Conservation (phyloP, 441 rosid species). For the Pelargonium citronellum region DNA sequence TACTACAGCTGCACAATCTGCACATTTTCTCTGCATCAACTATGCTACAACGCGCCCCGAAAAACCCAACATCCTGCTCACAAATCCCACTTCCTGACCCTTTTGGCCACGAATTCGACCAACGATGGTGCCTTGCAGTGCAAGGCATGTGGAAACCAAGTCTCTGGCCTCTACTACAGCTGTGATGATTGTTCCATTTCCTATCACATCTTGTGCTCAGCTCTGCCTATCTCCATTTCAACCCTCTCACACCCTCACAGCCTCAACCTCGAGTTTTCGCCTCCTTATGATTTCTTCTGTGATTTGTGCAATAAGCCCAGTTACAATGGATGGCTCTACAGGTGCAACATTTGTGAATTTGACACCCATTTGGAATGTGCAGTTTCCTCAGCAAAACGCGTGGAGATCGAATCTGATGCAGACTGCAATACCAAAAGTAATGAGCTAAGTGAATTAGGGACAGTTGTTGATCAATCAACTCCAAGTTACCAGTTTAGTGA, state of each 20-base stretch:
- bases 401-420: no score
- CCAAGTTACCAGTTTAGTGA: slow-evolving; percentile 45
- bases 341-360: slow-evolving; percentile 47
- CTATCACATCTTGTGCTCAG: slow-evolving; percentile 40
- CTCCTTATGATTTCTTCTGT: slow-evolving; percentile 40
- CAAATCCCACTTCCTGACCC: slow-evolving; percentile 34
- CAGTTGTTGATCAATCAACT: no score
- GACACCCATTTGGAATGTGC: slow-evolving; percentile 46
- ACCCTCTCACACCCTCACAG: slow-evolving; percentile 38
- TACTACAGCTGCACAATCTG: slow-evolving; percentile 37
- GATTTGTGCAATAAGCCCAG: slow-evolving; percentile 37
- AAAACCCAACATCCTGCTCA: slow-evolving; percentile 39
- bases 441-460: no score
- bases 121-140: slow-evolving; percentile 22
- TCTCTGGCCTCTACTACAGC: slow-evolving; percentile 40
- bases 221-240: slow-evolving; percentile 34
- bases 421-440: no score
- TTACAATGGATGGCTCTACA: slow-evolving; percentile 43
- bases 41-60: slow-evolving; percentile 41
- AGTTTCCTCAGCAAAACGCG: slow-evolving; percentile 6
- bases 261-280: slow-evolving; percentile 42
- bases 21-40: slow-evolving; percentile 34
- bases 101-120: slow-evolving; percentile 22
- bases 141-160: slow-evolving; percentile 33
- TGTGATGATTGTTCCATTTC: slow-evolving; percentile 29